Base-by-base conservation (phyloP, 345 rosid genomes). In the Laguncularia racemosa region DNA sequence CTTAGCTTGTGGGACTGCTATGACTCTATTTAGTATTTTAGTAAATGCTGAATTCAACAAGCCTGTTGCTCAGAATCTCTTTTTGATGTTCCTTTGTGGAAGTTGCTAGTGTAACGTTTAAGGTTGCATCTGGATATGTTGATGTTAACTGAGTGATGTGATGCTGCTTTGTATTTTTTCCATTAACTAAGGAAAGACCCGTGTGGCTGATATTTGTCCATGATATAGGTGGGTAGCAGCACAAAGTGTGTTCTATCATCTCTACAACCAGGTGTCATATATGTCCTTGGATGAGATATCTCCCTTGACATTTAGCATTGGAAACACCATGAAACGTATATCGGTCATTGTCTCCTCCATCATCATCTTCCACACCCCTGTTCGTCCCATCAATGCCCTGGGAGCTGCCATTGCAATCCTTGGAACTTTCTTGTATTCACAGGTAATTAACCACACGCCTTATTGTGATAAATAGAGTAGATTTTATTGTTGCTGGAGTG, bases 281-380 rank as follows among this genome's bases (percentile, higher is more conserved):
- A 92, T 92, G 98, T 89, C 98, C n/a, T 79, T 92, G 47, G 95
- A 92, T 49, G 75, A 92, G 73, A 92, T 92, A 56, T 86, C 97
- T 57, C 97, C 98, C 47, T 75, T 92, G 86, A 92, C 98, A 19
- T 92, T 92, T 68, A 92, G 98, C 71, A 68, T 92, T 0, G 98
- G 98, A 55, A 92, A 92, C 80, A 89, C 98, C 18, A 87, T 93
- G 97, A 93, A 93, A 67, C 89, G 99, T 67, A 87, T 93, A 51
- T 93, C 97, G 0, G 99, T 93, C 68, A 93, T 93, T 0, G 95
- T 89, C 75, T 83, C 99, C 49, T 93, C 99, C 61, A 93, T 93
- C 69, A 93, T 93, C 70, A 87, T 93, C 75, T 93, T 93, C 91
- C 96, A 50, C 69, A 90, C 97, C n/a, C 97, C 97, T 26, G 81